Evolutionary conservation across 192 early-diverging fungal species (phyloP).

Genomic region (Coemansia sp.): DNA sequence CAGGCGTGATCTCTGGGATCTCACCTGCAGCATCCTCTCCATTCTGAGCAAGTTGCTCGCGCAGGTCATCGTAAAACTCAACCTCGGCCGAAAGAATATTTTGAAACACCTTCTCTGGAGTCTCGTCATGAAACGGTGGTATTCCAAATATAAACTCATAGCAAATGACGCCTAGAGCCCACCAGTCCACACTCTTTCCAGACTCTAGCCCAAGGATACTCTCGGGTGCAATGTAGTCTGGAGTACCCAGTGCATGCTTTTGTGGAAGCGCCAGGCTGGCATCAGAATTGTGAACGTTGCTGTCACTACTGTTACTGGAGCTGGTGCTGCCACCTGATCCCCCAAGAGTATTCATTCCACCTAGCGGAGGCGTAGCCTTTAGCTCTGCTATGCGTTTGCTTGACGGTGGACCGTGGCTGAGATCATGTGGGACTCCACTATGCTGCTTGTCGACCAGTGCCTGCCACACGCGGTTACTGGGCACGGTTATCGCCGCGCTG

Average conservation of each 20-base stretch:
- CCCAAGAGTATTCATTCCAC: conserved; percentile 6
- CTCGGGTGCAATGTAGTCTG: conserved; percentile 94
- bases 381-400: conserved; percentile 54
- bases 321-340: conserved; percentile 3
- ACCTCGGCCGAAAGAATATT: conserved; percentile 33
- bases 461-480: conserved; percentile 13
- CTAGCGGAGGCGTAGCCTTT: conserved; percentile 14
- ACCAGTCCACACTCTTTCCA: conserved; percentile 78
- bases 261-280: conserved; percentile 5
- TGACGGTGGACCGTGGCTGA: not conserved
- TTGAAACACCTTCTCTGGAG: conserved; percentile 43
- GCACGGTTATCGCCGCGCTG: not conserved
- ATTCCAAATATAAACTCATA: conserved; percentile 90
- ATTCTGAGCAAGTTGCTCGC: conserved; percentile 3
- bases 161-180: conserved; percentile 87
- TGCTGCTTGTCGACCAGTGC: conserved; percentile 1
- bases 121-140: conserved; percentile 68
- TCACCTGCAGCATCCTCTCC: conserved; percentile 13
- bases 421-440: not conserved
- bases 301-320: conserved; percentile 16
- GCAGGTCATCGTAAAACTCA: conserved; percentile 38
- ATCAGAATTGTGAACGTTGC: not conserved
- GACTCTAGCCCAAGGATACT: conserved; percentile 83
- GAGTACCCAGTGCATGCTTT: conserved; percentile 65
- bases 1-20: conserved; percentile 20